Conservation (phyloP, 805 yeast genomes). For the Jamesozyma spencerorum region DNA sequence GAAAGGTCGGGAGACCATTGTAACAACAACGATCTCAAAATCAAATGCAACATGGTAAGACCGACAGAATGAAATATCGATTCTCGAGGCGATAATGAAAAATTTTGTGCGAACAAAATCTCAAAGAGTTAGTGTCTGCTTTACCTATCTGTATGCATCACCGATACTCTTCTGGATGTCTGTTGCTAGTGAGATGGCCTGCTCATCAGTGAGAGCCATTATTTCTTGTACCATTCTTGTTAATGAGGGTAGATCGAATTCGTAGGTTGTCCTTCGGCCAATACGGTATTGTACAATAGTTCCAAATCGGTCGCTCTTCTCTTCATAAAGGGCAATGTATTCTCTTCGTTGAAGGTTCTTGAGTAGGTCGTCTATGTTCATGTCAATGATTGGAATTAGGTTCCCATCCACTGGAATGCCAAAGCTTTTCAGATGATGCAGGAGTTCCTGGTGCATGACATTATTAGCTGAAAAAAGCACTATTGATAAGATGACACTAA, state of each 20-base stretch:
- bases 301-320: constrained; percentile 19
- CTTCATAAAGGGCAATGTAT: constrained; percentile 17
- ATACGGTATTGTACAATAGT: constrained; percentile 17
- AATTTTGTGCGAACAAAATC: too few relatives aligned
- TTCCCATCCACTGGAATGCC: constrained; percentile 25
- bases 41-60: not conserved
- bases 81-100: too few relatives aligned
- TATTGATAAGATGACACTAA: constrained; percentile 14
- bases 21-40: not conserved
- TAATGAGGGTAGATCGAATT: constrained; percentile 18
- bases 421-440: constrained; percentile 12
- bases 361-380: constrained; percentile 18
- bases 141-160: constrained; percentile 15
- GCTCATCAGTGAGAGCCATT: constrained; percentile 14
- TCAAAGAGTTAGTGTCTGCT: too few relatives aligned
- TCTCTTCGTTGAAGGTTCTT: constrained; percentile 17
- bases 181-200: constrained; percentile 9
- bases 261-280: constrained; percentile 24
- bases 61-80: too few relatives aligned
- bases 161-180: constrained; percentile 20
- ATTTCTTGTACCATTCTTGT: constrained; percentile 14
- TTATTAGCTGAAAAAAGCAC: constrained; percentile 24
- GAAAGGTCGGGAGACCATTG: not conserved
- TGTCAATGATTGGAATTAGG: constrained; percentile 19
- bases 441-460: constrained; percentile 21